Evolutionary conservation across 2,329 filamentous ascomycete species (phyloP).

Genomic region (Stromatinia cepivora): DNA sequence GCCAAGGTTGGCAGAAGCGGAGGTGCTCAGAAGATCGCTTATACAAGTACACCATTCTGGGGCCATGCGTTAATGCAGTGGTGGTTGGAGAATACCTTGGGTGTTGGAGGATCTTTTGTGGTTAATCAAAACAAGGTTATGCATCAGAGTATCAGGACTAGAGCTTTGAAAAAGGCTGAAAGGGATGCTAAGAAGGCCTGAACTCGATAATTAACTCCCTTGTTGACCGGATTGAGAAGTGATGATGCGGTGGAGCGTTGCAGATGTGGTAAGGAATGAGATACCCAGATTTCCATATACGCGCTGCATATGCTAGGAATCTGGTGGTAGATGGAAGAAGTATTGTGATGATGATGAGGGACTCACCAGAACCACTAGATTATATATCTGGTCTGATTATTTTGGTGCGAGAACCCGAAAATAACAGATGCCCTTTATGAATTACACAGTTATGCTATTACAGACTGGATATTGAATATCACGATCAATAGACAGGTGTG

Average conservation of each 20-base stretch:
- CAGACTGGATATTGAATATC: neutral
- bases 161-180: constrained; percentile 70
- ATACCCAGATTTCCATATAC: neutral
- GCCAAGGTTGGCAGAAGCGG: constrained; percentile 77
- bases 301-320: neutral
- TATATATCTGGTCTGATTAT: neutral
- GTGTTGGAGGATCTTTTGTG: constrained; percentile 57
- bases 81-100: constrained; percentile 64
- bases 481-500: neutral
- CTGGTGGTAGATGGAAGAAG: neutral
- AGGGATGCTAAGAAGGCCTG: constrained; percentile 59
- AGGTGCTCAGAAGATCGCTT: constrained; percentile 74
- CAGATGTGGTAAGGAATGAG: constrained; percentile 22
- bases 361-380: neutral
- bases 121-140: constrained; percentile 62
- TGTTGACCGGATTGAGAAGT: neutral
- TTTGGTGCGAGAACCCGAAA: neutral
- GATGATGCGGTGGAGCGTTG: constrained; percentile 27
- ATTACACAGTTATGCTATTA: neutral
- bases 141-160: constrained; percentile 66
- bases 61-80: constrained; percentile 87
- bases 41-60: constrained; percentile 92
- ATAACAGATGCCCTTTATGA: neutral
- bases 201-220: neutral
- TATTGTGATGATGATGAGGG: neutral